These are phyloP conservation scores for Aurifilum marmelostoma DNA, from an alignment of 2,329 filamentous ascomycete species.

Conservation along the genomic window DNA sequence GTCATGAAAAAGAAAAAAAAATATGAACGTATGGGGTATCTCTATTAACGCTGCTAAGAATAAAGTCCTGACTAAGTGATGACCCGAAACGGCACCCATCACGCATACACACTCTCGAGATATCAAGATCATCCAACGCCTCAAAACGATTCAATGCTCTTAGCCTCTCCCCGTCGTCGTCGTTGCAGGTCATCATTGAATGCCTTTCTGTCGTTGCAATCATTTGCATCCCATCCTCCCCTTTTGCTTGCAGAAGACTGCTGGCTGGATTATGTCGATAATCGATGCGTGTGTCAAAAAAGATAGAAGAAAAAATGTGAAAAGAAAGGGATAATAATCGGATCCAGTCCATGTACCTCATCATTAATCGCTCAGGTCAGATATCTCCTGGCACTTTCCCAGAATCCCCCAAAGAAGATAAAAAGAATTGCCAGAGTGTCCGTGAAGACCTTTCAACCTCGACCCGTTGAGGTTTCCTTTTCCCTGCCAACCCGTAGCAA, in stretches of 20 bases:
- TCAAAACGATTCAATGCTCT: slow-evolving; percentile 1
- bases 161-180: slow-evolving; percentile 12
- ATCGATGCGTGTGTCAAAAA: neutral
- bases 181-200: slow-evolving; percentile 5
- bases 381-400: neutral
- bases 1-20: neutral
- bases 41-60: slow-evolving; percentile 25
- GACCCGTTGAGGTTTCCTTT: neutral
- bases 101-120: neutral
- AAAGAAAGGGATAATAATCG: slow-evolving; percentile 13
- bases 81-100: slow-evolving; percentile 2
- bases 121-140: slow-evolving; percentile 11
- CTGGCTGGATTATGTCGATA: neutral
- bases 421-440: neutral
- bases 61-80: slow-evolving; percentile 4
- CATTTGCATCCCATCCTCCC: neutral
- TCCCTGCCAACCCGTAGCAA: slow-evolving; percentile 25
- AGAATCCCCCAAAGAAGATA: neutral
- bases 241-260: slow-evolving; percentile 8
- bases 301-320: neutral
- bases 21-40: slow-evolving; percentile 26
- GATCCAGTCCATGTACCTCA: slow-evolving; percentile 22
- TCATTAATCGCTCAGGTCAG: slow-evolving; percentile 10
- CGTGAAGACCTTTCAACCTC: slow-evolving; percentile 16
- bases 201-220: slow-evolving; percentile 15